Conservation (phyloP, 2,329 filamentous ascomycete species). For the Dissoconium aciculare region DNA sequence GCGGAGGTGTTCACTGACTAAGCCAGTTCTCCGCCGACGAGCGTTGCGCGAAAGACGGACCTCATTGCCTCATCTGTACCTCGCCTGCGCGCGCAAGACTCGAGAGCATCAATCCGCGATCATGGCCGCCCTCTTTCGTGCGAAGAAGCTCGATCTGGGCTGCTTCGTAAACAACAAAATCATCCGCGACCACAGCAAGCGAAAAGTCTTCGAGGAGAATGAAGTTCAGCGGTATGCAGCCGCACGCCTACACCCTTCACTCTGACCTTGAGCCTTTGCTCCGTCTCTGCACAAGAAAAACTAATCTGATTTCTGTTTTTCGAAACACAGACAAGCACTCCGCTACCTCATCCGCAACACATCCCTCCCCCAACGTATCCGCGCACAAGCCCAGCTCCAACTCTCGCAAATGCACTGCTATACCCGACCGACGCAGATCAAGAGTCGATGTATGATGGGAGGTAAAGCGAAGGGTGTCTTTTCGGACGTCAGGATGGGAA, state of each 20-base stretch:
- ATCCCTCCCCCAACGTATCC: constrained; percentile 61
- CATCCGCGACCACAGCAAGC: constrained; percentile 92
- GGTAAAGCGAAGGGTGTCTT: constrained; percentile 86
- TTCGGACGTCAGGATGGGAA: constrained; percentile 77
- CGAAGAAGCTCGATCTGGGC: constrained; percentile 79
- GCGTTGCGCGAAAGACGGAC: too few relatives aligned
- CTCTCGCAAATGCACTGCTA: constrained; percentile 92
- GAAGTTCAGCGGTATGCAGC: constrained; percentile 70
- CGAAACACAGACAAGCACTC: constrained; percentile 66
- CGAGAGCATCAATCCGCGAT: constrained; percentile 6
- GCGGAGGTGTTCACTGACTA: too few relatives aligned
- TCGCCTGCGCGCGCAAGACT: too few relatives aligned
- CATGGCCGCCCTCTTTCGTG: constrained; percentile 52
- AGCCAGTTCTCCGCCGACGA: too few relatives aligned
- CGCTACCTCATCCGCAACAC: constrained; percentile 86
- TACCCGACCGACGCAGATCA: constrained; percentile 82
- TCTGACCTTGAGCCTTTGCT: constrained; percentile 3
- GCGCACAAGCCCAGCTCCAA: constrained; percentile 85
- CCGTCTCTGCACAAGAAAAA: background rate
- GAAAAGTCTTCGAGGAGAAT: constrained; percentile 73
- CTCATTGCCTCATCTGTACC: too few relatives aligned
- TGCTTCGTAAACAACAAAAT: constrained; percentile 75
- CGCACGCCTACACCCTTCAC: too few relatives aligned
- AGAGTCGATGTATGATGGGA: constrained; percentile 81
- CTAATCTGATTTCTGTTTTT: too few relatives aligned